Base-by-base conservation (phyloP, 805 yeast species). In the Metschnikowia noctiluminum region DNA sequence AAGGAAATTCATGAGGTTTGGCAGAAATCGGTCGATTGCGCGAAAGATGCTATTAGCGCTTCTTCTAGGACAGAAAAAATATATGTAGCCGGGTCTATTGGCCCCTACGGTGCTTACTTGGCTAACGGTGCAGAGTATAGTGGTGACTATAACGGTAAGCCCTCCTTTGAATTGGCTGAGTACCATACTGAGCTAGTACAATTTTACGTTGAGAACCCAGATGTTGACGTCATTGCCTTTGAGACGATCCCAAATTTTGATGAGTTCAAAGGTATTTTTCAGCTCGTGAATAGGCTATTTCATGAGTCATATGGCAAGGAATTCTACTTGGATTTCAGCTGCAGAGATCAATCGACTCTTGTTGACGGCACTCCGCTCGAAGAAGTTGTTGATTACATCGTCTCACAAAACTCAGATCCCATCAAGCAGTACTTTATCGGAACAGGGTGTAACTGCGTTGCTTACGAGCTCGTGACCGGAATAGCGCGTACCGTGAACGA, bases 71-170 rank as follows among this genome's bases (percentile, higher is more conserved):
- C 16, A 21, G 49, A 51, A 16, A 48, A 56, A 14, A 53, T 60
- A 8, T 57, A 48, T 40, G 71, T 83, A 6, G 80, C 79, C 1
- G 95, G 87, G 0, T 79, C 87, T 7, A 65, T 87, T 35, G 96
- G 96, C 0, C 89, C 96, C 0, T 88, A 80, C 61, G 95, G 91
- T 1, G 87, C 91, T 0, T 81, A 67, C 54, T 60, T 85, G 35
- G 80, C 85, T 28, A 74, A 80, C 53, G 89, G 90, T 0, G 74
- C 85, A 0, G 96, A 88, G 58, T 88, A 84, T 57, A 80, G 84
- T 3, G 95, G 95, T 1, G 73, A 81, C 43, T 87, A 86, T 61
- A 74, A 72, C 10, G 69, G 62, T 27, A 68, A 63, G 7, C 60
- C 66, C 2, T 61, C 62, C 9, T 67, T 65, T 13, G 70, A 69